Conservation (phyloP, 148 eudicot species). For the Silene latifolia region DNA sequence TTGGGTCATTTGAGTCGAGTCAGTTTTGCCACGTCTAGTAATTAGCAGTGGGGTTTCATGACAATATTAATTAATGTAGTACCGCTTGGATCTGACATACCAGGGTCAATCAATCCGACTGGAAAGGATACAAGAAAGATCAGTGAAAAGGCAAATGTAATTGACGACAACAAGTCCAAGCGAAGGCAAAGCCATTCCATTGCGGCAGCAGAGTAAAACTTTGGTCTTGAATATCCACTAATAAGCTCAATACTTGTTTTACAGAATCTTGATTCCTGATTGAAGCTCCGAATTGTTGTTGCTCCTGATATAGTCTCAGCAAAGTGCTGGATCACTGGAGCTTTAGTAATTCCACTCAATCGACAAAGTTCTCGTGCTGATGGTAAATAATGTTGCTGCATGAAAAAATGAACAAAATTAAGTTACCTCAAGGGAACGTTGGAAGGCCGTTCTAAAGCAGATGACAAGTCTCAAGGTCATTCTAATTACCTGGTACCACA, state of each 20-base stretch:
- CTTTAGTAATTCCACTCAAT: slow-evolving; percentile 48
- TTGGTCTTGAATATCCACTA: slow-evolving; percentile 39
- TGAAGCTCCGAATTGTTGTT: slow-evolving; percentile 53
- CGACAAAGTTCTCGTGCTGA: slow-evolving; percentile 62
- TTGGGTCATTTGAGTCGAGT: not conserved
- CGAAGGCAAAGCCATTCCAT: slow-evolving; percentile 59
- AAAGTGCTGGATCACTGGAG: slow-evolving; percentile 59
- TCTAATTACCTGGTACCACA: slow-evolving; percentile 42
- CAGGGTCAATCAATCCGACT: slow-evolving; percentile 39
- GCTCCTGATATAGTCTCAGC: slow-evolving; percentile 61
- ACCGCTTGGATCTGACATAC: slow-evolving; percentile 23
- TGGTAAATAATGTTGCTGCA: slow-evolving; percentile 54
- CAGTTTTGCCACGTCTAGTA: not conserved
- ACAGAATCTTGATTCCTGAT: slow-evolving; percentile 44
- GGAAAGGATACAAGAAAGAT: slow-evolving; percentile 52
- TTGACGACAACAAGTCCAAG: slow-evolving; percentile 43
- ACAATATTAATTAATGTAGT: too few relatives aligned
- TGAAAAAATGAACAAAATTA: not conserved
- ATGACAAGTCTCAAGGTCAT: not conserved
- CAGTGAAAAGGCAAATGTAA: slow-evolving; percentile 48
- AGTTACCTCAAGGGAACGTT: not conserved
- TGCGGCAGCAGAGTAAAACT: slow-evolving; percentile 37
- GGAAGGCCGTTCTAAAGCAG: not conserved
- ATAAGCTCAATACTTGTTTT: slow-evolving; percentile 31
- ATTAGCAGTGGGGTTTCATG: too few relatives aligned